These are phyloP conservation scores for Tricholoma bakamatsutake DNA, from an alignment of 768 basidiomycete genomes.

Conservation along the genomic window DNA sequence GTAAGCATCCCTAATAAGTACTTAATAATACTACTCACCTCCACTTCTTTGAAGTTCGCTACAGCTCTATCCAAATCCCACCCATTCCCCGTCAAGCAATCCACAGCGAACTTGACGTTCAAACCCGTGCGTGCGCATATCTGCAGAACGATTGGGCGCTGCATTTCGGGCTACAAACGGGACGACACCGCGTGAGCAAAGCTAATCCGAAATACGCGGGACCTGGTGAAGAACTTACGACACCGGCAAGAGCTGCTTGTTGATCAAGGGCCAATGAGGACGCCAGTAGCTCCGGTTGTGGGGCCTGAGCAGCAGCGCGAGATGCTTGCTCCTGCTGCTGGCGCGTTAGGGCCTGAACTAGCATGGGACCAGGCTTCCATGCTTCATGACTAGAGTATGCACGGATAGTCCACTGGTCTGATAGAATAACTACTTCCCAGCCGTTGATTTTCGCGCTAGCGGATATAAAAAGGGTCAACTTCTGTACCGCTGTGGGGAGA, in stretches of 20 bases:
- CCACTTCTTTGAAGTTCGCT: slow-evolving; percentile 83
- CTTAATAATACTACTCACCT: slow-evolving; percentile 41
- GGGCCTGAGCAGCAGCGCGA: slow-evolving; percentile 18
- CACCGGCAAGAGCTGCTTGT: slow-evolving; percentile 43
- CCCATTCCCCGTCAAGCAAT: slow-evolving; percentile 78
- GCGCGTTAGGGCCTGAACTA: slow-evolving; percentile 50
- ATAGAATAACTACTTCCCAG: slow-evolving; percentile 88
- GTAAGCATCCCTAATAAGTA: slow-evolving; percentile 20
- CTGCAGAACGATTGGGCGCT: slow-evolving; percentile 65
- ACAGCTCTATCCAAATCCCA: slow-evolving; percentile 82
- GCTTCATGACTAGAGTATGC: slow-evolving; percentile 79
- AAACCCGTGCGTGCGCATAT: slow-evolving; percentile 70
- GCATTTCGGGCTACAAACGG: slow-evolving; percentile 54
- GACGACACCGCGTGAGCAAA: slow-evolving; percentile 2
- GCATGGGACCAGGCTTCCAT: slow-evolving; percentile 71
- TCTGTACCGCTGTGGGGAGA: not conserved
- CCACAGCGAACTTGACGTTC: slow-evolving; percentile 72
- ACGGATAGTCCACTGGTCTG: slow-evolving; percentile 81
- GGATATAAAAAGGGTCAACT: not conserved
- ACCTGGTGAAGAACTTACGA: slow-evolving; percentile 42
- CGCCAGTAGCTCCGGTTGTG: slow-evolving; percentile 21
- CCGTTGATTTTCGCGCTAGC: slow-evolving; percentile 69
- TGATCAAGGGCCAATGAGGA: slow-evolving; percentile 35
- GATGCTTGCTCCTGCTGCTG: slow-evolving; percentile 21
- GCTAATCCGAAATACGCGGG: not conserved